Evolutionary conservation across 805 yeast genomes (phyloP).

Genomic region (Candida pseudofarinosa): DNA sequence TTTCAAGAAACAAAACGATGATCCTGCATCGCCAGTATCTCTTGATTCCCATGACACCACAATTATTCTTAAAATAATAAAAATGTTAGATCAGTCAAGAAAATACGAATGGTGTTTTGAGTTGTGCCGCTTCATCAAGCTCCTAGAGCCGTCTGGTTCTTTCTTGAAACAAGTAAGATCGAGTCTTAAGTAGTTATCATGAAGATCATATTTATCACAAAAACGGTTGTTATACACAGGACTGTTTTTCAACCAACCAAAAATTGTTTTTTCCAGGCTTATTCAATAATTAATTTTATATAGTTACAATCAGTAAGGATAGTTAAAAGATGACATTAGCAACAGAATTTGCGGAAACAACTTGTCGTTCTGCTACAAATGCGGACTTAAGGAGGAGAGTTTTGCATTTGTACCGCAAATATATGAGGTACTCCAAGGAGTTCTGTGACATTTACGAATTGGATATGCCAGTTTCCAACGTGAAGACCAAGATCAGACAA

Average conservation of each 20-base stretch:
- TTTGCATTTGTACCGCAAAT: constrained; percentile 68
- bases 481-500: constrained; percentile 81
- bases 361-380: constrained; percentile 58
- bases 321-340: constrained; percentile 54
- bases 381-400: constrained; percentile 63
- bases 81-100: constrained; percentile 36
- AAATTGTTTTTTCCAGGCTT: constrained; percentile 10
- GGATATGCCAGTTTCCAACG: constrained; percentile 72
- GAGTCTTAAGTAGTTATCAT: constrained; percentile 2
- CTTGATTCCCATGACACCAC: constrained; percentile 32
- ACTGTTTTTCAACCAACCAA: constrained; percentile 20
- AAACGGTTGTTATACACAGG: not conserved
- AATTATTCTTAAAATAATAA: constrained; percentile 41
- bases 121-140: constrained; percentile 48
- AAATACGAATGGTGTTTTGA: constrained; percentile 54
- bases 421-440: constrained; percentile 56
- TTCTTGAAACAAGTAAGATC: constrained; percentile 14
- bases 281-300: constrained; percentile 1
- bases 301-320: not conserved
- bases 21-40: constrained; percentile 11
- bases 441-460: constrained; percentile 64
- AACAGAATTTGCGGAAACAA: constrained; percentile 81
- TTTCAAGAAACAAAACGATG: constrained; percentile 39
- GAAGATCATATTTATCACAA: not conserved
- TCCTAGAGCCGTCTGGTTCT: constrained; percentile 42